phyloP scores from a whole-genome alignment of 148 eudicot genomes.

The Dianthus caryophyllus region DNA sequence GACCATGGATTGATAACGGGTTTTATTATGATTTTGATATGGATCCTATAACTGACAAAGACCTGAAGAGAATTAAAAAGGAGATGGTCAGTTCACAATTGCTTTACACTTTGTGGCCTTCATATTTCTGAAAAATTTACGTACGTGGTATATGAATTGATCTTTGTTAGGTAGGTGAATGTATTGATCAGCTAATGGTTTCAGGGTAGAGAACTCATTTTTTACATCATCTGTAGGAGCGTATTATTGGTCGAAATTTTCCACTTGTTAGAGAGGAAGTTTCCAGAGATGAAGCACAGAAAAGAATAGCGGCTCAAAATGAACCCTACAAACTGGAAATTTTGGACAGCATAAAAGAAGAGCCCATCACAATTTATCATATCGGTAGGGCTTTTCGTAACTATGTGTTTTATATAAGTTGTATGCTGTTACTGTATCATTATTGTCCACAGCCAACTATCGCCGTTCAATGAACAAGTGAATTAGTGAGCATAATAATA shows the following conservation, averaged over 20 bases:
- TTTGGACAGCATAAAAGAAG: conserved; percentile 78
- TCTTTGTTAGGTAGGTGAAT: conserved; percentile 27
- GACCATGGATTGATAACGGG: conserved; percentile 99
- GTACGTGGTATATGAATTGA: conserved; percentile 10
- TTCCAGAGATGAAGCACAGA: conserved; percentile 85
- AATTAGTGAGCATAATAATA: neutral
- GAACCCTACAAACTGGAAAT: conserved; percentile 96
- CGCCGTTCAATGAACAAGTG: neutral
- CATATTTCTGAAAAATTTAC: no score
- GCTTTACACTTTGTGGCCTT: no score
- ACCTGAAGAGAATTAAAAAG: conserved; percentile 88
- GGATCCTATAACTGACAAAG: conserved; percentile 93
- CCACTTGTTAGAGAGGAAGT: conserved; percentile 93
- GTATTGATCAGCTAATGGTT: conserved; percentile 48
- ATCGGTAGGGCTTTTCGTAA: conserved; percentile 44
- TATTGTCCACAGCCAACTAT: neutral
- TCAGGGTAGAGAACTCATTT: conserved; percentile 64
- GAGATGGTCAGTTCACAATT: conserved; percentile 79
- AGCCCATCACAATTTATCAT: conserved; percentile 93
- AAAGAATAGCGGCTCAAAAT: conserved; percentile 68
- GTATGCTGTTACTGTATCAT: neutral
- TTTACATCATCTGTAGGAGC: conserved; percentile 94
- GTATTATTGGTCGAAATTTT: conserved; percentile 82
- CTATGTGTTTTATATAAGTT: neutral
- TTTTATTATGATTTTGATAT: conserved; percentile 96